phyloP scores from a whole-genome alignment of 306 rosid genomes.

The Prunus armeniaca region DNA sequence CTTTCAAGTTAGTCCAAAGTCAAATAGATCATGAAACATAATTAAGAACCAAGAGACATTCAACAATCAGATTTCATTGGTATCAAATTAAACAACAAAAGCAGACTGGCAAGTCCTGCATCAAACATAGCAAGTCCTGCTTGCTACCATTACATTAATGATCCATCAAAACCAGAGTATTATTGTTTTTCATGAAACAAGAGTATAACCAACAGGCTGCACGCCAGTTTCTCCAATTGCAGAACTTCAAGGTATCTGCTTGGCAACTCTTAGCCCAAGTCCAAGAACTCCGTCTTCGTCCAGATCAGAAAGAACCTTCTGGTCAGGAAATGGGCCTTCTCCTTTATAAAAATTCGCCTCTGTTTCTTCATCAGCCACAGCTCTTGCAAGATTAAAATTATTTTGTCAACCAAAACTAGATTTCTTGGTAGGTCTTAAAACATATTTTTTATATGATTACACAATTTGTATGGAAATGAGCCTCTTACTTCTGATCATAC shows the following conservation, averaged over 20 bases:
- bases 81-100: neutral
- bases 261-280: constrained; percentile 72
- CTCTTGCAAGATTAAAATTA: constrained; percentile 72
- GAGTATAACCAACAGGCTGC: constrained; percentile 51
- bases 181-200: neutral
- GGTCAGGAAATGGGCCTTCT: constrained; percentile 64
- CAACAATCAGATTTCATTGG: neutral
- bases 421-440: too few relatives aligned
- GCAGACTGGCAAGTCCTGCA: neutral
- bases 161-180: neutral
- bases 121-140: neutral
- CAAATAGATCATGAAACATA: neutral
- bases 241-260: constrained; percentile 57
- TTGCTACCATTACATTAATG: neutral
- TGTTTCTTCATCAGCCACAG: constrained; percentile 89
- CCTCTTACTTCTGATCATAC: too few relatives aligned
- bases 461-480: too few relatives aligned
- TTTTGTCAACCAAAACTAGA: too few relatives aligned
- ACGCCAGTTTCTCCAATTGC: constrained; percentile 44
- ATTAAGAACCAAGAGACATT: neutral
- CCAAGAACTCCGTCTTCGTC: constrained; percentile 81
- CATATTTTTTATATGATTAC: too few relatives aligned
- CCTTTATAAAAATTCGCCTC: constrained; percentile 59
- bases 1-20: neutral
- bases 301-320: constrained; percentile 46